Evolutionary conservation across 1,284 basidiomycete species (phyloP).

Genomic region (Sanghuangporus weigelae): DNA sequence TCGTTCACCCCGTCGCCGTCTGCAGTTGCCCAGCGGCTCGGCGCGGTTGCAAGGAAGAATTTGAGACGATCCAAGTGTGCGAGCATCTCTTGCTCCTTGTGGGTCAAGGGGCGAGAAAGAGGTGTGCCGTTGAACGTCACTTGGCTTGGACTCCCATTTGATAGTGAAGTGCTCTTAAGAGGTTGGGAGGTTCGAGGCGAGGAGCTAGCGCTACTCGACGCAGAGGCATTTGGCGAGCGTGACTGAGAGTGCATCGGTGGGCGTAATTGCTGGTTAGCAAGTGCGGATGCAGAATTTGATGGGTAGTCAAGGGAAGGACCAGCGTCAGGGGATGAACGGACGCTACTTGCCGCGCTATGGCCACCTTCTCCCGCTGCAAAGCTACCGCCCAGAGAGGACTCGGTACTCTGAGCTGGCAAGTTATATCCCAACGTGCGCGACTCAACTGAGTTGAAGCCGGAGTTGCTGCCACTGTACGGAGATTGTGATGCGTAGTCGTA

Average conservation of each 20-base stretch:
- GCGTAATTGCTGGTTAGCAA: not conserved
- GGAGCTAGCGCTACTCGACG: not conserved
- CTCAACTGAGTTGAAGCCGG: not conserved
- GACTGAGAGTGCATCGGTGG: not conserved
- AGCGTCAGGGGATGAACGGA: not conserved
- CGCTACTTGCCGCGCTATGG: not conserved
- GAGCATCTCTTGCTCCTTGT: slow-evolving; percentile 61
- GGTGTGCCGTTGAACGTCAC: slow-evolving; percentile 10
- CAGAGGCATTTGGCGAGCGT: slow-evolving; percentile 3
- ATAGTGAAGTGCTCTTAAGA: not conserved
- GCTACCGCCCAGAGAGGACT: not conserved
- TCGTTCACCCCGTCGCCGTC: slow-evolving; percentile 24
- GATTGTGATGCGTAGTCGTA: slow-evolving; percentile 5
- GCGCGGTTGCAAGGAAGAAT: slow-evolving; percentile 84
- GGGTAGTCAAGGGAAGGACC: not conserved
- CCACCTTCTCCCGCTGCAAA: not conserved
- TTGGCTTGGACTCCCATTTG: not conserved
- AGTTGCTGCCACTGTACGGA: slow-evolving; percentile 1
- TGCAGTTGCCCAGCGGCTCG: slow-evolving; percentile 54
- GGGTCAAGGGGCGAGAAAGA: slow-evolving; percentile 49
- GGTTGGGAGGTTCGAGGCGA: not conserved
- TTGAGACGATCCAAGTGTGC: slow-evolving; percentile 74
- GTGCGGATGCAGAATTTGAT: not conserved
- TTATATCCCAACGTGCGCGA: not conserved
- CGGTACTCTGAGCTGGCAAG: not conserved